Evolutionary conservation across 2,329 filamentous ascomycete genomes (phyloP), one percentile per base, ranked within the genome.

Genomic region (Mollisiaceae sp.): DNA sequence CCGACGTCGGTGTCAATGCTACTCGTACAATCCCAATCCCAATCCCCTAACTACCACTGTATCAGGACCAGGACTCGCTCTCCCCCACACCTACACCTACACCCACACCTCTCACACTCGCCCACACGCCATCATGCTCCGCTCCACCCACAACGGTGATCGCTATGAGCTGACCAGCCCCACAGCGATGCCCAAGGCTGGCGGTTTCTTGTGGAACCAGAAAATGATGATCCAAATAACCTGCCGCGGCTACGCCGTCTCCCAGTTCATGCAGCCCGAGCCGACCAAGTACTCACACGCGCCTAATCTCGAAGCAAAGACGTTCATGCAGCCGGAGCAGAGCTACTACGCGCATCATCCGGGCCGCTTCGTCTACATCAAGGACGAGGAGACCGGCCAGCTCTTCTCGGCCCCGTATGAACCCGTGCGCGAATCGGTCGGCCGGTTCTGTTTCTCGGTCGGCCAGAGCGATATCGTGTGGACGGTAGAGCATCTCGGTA

Each of bases 211-310:
- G 12, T 87, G 85, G 85, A 87, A 87, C 70, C 82, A 85, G 74
- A 82, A 79, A 75, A 86, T 86, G 84, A 86, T 86, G 84, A 84
- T 86, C 65, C 84, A 86, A 72, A 78, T 83, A 56, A 86, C 84
- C 63, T 86, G 84, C 72, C 83, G 85, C 22, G 85, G 85, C n/a
- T 86, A 85, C 70, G 82, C 84, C 32, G 85, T 82, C 2, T 80
- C 84, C 2, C 84, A 86, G 63, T 86, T 85, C 77, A 86, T 87
- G 85, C 85, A 86, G 73, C 85, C 85, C 0, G 85, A 87, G 75
- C 85, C 85, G 38, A 81, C 84, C 64, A 87, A 87, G 73, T 87
- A 87, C 75, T 82, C 83, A n/a, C 80, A 86, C 67, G 82, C 84
- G 9, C 85, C 85, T 12, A 86, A 85, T 64, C 79, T 86, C 64